Conservation (phyloP, 768 basidiomycete genomes). For the Sarcodon aspratus region DNA sequence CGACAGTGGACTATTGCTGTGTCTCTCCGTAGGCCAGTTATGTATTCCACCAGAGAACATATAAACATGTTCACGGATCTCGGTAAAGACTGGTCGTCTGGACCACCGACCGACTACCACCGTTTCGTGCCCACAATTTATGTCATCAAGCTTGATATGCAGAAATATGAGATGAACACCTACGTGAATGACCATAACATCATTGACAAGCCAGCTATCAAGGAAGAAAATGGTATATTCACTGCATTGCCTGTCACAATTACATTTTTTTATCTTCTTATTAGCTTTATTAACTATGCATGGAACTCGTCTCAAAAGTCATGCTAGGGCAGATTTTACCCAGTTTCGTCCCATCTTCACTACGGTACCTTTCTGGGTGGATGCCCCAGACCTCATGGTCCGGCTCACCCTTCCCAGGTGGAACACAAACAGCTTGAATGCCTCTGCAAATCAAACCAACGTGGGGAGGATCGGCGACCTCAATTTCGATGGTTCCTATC, state of each 20-base stretch:
- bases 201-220: slow-evolving; percentile 74
- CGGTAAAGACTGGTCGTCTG: slow-evolving; percentile 84
- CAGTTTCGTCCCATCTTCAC: slow-evolving; percentile 63
- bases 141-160: slow-evolving; percentile 52
- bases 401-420: slow-evolving; percentile 72
- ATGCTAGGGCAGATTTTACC: slow-evolving; percentile 52
- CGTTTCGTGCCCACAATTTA: slow-evolving; percentile 83
- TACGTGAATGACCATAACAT: slow-evolving; percentile 97
- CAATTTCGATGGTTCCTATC: slow-evolving; percentile 57
- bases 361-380: slow-evolving; percentile 51
- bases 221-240: slow-evolving; percentile 72
- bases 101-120: slow-evolving; percentile 68
- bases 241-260: neutral
- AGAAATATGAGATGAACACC: slow-evolving; percentile 66
- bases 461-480: slow-evolving; percentile 51
- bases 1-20: slow-evolving; percentile 75
- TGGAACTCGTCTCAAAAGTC: slow-evolving; percentile 43
- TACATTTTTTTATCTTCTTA: slow-evolving; percentile 1
- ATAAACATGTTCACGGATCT: slow-evolving; percentile 91
- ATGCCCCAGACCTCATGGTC: slow-evolving; percentile 45
- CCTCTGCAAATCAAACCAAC: slow-evolving; percentile 44
- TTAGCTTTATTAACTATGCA: slow-evolving; percentile 63
- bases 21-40: slow-evolving; percentile 55
- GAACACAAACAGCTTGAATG: slow-evolving; percentile 75
- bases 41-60: slow-evolving; percentile 84